Base-by-base conservation (phyloP, 129 eudicot species). In the Flaveria brownii region DNA sequence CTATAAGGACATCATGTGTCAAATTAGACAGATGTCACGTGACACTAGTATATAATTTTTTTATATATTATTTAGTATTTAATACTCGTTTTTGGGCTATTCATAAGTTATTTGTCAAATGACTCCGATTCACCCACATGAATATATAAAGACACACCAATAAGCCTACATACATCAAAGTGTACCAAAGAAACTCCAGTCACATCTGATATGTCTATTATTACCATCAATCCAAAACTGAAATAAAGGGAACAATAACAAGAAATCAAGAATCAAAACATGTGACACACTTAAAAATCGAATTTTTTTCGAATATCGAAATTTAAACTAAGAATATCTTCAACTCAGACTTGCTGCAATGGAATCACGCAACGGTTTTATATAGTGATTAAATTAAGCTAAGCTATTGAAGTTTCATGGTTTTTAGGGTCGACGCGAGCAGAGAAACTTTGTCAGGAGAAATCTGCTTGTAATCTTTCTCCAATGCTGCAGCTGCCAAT, bases 381-480 rank as follows among this genome's bases (percentile, higher is more conserved):
- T n/a, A 71, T 49, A 36, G 36, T 30, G 5, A 30, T 30, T 30
- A 30, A 20, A 17, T 36, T 15, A 10, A 6, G 45, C 46, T 20
- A 55, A 59, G 20, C 54, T 74, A 80, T 51, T 76, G 69, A 50
- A 92, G 75, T 75, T 84, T 89, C 82, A 94, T 79, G 86, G 79
- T 86, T 83, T 67, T 80, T 77, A 94, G 78, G 62, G 88, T 46
- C 20, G 93, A 81, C 42, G 8, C 77, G 3, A 91, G 94, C 71
- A 91, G 59, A 39, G 93, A 57, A 30, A 81, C 77, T 77, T 91
- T 94, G 78, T 49, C 72, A 1, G 97, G 84, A 5, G 96, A 85
- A 80, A 61, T 84, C 43, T 78, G 75, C 88, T 91, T 91, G 75
- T 94, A 94, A 75, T 79, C 87, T 75, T 94, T 94, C 83, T 87